Percentiles rank a stretch among this genome's conserved stretches.
Evolutionary conservation across 306 rosid genomes (phyloP).

Genomic region (Trifolium dubium): DNA sequence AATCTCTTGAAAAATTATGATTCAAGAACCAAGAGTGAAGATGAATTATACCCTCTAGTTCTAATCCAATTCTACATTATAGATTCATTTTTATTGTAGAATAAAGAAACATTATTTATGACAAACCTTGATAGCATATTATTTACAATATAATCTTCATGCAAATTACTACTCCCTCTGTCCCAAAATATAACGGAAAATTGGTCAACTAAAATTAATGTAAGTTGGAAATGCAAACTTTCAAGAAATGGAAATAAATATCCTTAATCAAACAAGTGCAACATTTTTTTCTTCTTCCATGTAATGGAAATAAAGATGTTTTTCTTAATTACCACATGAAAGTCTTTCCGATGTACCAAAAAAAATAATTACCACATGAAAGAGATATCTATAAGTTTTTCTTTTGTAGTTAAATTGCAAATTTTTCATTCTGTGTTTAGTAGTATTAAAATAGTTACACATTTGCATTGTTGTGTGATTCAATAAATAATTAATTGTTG

Average conservation of each 20-base stretch:
- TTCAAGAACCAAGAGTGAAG: conserved; percentile 49
- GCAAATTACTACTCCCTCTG: too few species aligned
- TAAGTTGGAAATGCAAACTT: conserved; percentile 12
- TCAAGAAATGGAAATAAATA: background rate
- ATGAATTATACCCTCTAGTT: conserved; percentile 38
- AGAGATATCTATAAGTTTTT: background rate
- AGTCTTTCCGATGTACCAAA: too few species aligned
- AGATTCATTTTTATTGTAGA: conserved; percentile 55
- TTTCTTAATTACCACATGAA: background rate
- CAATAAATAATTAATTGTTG: background rate
- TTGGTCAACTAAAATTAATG: too few species aligned
- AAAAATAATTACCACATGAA: background rate
- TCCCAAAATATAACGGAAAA: too few species aligned
- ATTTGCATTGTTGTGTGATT: background rate
- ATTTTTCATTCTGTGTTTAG: background rate
- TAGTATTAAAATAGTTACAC: background rate
- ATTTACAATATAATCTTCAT: conserved; percentile 38
- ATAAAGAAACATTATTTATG: conserved; percentile 49
- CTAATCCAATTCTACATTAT: conserved; percentile 48
- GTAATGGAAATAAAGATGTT: conserved; percentile 8
- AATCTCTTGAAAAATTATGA: conserved; percentile 50
- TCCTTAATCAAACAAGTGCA: conserved; percentile 22
- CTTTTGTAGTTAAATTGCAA: background rate
- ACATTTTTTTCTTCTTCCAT: conserved; percentile 21
- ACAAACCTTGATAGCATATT: conserved; percentile 38